Conservation (phyloP, 2,329 filamentous ascomycete species). For the Trichophyton schoenleinii region DNA sequence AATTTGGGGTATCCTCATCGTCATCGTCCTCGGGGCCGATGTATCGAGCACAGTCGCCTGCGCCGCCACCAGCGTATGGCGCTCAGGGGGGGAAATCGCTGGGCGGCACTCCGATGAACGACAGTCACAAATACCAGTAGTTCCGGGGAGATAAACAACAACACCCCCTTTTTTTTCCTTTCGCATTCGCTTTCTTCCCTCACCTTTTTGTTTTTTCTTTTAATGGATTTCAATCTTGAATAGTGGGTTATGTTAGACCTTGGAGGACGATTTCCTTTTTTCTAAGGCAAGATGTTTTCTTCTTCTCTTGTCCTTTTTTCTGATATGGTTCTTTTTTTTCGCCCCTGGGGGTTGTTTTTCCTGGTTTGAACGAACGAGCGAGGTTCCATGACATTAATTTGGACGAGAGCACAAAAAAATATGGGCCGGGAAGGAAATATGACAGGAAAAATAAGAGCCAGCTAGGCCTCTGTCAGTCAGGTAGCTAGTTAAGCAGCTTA, state of each 20-base stretch:
- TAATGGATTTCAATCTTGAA: not conserved
- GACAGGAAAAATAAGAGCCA: too few relatives aligned
- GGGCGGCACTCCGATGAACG: conserved; percentile 22
- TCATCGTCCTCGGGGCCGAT: conserved; percentile 7
- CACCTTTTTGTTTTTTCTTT: not conserved
- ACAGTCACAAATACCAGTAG: conserved; percentile 21
- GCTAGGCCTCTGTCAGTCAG: too few relatives aligned
- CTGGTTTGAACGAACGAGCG: not conserved
- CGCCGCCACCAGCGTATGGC: conserved; percentile 32
- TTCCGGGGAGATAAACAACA: not conserved
- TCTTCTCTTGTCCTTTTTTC: not conserved
- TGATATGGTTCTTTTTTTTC: not conserved
- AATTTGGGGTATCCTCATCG: not conserved
- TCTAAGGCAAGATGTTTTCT: not conserved
- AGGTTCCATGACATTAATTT: not conserved
- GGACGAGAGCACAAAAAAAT: not conserved
- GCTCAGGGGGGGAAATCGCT: conserved; percentile 25
- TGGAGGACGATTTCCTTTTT: conserved; percentile 3
- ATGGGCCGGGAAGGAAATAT: not conserved
- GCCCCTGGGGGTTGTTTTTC: not conserved
- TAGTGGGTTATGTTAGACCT: not conserved
- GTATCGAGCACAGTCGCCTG: conserved; percentile 20
- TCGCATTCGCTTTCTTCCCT: not conserved
- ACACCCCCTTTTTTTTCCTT: too few relatives aligned
- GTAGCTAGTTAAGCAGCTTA: not conserved